Evolutionary conservation across 2,329 filamentous ascomycete species (phyloP).

Genomic region (Aspergillus sojae): DNA sequence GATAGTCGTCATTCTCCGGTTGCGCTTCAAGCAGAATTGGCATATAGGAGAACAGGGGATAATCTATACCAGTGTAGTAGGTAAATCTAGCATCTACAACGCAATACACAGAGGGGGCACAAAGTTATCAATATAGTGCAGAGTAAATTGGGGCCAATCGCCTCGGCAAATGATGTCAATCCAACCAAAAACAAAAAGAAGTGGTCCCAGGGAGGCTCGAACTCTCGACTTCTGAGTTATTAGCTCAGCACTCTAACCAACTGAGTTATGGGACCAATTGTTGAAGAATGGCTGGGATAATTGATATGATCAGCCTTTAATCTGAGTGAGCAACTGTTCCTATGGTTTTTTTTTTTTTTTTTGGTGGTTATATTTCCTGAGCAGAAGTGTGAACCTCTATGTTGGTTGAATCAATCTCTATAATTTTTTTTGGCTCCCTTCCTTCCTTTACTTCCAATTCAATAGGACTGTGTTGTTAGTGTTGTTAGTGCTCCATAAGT

Average conservation of each 20-base stretch:
- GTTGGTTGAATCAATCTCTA: neutral
- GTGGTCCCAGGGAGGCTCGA: neutral
- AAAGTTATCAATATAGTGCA: too few species aligned
- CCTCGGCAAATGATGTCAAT: too few species aligned
- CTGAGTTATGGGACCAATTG: neutral
- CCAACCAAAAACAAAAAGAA: neutral
- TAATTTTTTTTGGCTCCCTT: neutral
- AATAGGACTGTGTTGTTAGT: neutral
- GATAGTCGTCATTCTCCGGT: too few species aligned
- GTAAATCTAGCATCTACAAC: too few species aligned
- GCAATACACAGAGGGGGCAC: too few species aligned
- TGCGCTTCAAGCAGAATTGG: too few species aligned
- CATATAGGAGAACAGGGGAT: too few species aligned
- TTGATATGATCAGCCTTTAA: too few species aligned
- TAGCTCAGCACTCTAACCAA: neutral
- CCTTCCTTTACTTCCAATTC: neutral
- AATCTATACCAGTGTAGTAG: too few species aligned
- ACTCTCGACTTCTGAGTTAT: neutral
- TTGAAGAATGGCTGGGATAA: neutral
- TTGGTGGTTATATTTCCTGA: too few species aligned
- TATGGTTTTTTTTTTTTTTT: too few species aligned
- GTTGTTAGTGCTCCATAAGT: neutral
- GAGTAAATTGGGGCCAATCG: too few species aligned
- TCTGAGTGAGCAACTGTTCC: fast-evolving
- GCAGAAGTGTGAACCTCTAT: neutral